These are phyloP conservation scores for Catunica adiposa DNA, from an alignment of 2,329 filamentous ascomycete genomes.

Conservation along the genomic window DNA sequence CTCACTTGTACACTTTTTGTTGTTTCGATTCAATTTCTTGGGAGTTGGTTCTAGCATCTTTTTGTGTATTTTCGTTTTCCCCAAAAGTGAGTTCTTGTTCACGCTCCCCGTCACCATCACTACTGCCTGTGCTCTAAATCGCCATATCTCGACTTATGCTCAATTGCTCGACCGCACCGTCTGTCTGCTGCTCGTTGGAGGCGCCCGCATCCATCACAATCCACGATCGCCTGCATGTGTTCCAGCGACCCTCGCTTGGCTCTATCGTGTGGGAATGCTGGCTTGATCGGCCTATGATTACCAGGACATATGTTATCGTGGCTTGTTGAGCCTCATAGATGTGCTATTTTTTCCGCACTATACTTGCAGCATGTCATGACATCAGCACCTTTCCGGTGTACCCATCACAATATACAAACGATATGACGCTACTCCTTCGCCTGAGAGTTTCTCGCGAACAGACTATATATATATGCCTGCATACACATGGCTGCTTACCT, in stretches of 20 bases:
- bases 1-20: slow-evolving; percentile 21
- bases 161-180: not conserved
- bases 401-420: not conserved
- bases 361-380: no score
- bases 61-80: slow-evolving; percentile 20
- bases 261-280: not conserved
- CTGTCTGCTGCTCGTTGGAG: not conserved
- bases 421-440: not conserved
- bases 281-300: not conserved
- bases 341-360: no score
- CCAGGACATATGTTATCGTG: no score
- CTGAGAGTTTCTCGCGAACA: no score
- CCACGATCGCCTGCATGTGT: slow-evolving; percentile 6
- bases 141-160: no score
- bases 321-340: no score
- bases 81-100: slow-evolving; percentile 32
- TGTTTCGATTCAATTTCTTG: slow-evolving; percentile 26
- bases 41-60: slow-evolving; percentile 19
- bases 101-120: not conserved
- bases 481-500: no score
- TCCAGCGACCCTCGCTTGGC: not conserved
- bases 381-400: no score
- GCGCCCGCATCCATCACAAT: not conserved
- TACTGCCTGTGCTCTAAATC: not conserved
- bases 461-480: no score